phyloP scores from a whole-genome alignment of 2,329 filamentous ascomycete species.

The Colletotrichum zoysiae region DNA sequence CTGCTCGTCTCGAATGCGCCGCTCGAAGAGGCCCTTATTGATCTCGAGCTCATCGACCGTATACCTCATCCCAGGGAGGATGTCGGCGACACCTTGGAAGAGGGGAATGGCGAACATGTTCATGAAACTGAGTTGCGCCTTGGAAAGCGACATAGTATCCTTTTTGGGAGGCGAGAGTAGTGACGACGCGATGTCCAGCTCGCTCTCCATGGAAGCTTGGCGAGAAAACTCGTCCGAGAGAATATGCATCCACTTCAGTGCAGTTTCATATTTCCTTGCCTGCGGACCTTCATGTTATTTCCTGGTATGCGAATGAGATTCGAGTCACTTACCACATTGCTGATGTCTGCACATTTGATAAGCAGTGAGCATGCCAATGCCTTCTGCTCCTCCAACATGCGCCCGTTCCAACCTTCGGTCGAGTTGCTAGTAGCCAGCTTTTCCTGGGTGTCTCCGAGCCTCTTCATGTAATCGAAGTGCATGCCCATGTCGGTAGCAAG shows the following conservation, averaged over 20 bases:
- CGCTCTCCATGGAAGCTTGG: constrained; percentile 90
- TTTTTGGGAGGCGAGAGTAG: constrained; percentile 87
- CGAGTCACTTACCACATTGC: constrained; percentile 83
- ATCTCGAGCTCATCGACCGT: constrained; percentile 83
- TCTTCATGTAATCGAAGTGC: constrained; percentile 97
- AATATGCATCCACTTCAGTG: constrained; percentile 90
- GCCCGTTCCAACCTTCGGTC: constrained; percentile 81
- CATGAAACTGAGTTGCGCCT: constrained; percentile 96
- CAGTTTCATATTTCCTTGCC: constrained; percentile 86
- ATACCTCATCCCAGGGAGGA: constrained; percentile 87
- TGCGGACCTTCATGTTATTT: constrained; percentile 53
- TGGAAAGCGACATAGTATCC: constrained; percentile 84
- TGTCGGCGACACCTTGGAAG: constrained; percentile 87
- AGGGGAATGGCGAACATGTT: constrained; percentile 93
- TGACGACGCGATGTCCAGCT: constrained; percentile 88
- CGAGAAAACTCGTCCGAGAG: constrained; percentile 96
- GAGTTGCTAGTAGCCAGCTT: constrained; percentile 77
- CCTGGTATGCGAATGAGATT: not conserved
- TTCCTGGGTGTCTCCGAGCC: constrained; percentile 82
- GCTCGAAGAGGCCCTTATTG: constrained; percentile 82
- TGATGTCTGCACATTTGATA: constrained; percentile 99
- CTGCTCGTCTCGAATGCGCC: constrained; percentile 74
- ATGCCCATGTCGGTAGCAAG: constrained; percentile 97
- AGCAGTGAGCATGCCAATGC: constrained; percentile 88
- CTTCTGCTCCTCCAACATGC: constrained; percentile 80